Percentiles rank a stretch among this genome's conserved stretches.
Evolutionary conservation across 1,284 basidiomycete species (phyloP).

Genomic region (Paramarasmius palmivorus): DNA sequence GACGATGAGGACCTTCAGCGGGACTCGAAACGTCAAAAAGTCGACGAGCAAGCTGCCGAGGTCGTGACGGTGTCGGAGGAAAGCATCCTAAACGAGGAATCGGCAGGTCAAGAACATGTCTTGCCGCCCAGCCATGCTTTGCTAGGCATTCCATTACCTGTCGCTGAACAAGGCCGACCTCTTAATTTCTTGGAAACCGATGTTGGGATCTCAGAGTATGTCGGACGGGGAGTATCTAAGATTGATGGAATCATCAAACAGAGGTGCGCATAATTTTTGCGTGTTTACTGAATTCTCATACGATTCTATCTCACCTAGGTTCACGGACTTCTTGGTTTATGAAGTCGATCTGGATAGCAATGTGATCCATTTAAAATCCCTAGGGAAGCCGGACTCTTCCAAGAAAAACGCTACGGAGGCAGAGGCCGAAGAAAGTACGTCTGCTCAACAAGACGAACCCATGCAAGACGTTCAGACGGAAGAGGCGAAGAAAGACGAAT

Average conservation of each 20-base stretch:
- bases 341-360: constrained; percentile 83
- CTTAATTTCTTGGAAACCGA: constrained; percentile 76
- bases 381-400: constrained; percentile 66
- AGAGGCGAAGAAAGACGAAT: neutral
- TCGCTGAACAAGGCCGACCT: constrained; percentile 44
- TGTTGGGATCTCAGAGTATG: constrained; percentile 91
- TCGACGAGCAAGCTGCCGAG: constrained; percentile 30
- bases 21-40: constrained; percentile 56
- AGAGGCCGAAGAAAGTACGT: constrained; percentile 1
- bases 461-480: neutral
- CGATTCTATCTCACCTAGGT: constrained; percentile 49
- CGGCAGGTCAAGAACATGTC: constrained; percentile 39
- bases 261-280: constrained; percentile 50
- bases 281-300: constrained; percentile 9
- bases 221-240: constrained; percentile 67
- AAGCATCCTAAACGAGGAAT: constrained; percentile 18
- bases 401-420: constrained; percentile 28
- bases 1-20: constrained; percentile 46
- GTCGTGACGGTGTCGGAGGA: constrained; percentile 12
- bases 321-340: constrained; percentile 92
- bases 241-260: constrained; percentile 95
- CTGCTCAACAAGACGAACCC: neutral
- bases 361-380: constrained; percentile 76
- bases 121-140: constrained; percentile 75
- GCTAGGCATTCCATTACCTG: constrained; percentile 56